These are phyloP conservation scores for Neurospora sp. DNA, from an alignment of 495 filamentous ascomycete genomes.

Conservation along the genomic window DNA sequence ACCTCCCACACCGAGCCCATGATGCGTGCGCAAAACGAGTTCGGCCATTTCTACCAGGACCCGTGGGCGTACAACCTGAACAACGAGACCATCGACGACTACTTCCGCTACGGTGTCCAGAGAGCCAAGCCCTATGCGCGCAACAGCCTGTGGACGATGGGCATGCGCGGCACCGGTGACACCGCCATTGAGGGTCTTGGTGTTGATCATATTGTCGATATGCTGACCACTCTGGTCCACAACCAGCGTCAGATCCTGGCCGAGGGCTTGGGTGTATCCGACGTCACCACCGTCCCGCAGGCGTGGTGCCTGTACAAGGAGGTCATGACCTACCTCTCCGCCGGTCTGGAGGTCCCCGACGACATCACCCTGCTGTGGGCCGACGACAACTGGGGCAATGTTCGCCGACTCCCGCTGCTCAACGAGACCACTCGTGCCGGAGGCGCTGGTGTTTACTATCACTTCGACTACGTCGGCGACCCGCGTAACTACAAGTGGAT, in stretches of 20 bases:
- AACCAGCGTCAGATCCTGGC: slow-evolving; percentile 48
- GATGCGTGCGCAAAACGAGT: slow-evolving; percentile 63
- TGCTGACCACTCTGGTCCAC: slow-evolving; percentile 49
- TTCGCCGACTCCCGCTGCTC: slow-evolving; percentile 51
- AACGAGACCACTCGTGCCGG: slow-evolving; percentile 51
- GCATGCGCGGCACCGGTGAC: slow-evolving; percentile 65
- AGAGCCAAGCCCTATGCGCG: slow-evolving; percentile 55
- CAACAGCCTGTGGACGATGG: slow-evolving; percentile 55
- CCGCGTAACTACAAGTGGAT: slow-evolving; percentile 62
- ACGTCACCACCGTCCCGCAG: slow-evolving; percentile 52
- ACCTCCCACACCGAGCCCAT: slow-evolving; percentile 68
- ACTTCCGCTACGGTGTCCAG: slow-evolving; percentile 56
- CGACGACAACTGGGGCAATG: slow-evolving; percentile 68
- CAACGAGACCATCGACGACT: slow-evolving; percentile 52
- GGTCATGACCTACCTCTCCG: slow-evolving; percentile 56
- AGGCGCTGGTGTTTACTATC: slow-evolving; percentile 69
- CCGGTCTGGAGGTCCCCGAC: slow-evolving; percentile 57
- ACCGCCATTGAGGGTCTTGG: slow-evolving; percentile 46
- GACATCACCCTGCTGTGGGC: slow-evolving; percentile 65
- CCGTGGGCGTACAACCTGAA: slow-evolving; percentile 63
- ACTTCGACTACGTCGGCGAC: slow-evolving; percentile 63
- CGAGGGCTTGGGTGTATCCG: slow-evolving; percentile 39
- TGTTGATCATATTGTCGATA: slow-evolving; percentile 44
- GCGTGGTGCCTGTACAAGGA: slow-evolving; percentile 68
- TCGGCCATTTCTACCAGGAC: slow-evolving; percentile 44